Evolutionary conservation across 345 rosid species (phyloP).

Genomic region (Erysimum cheiranthoides): DNA sequence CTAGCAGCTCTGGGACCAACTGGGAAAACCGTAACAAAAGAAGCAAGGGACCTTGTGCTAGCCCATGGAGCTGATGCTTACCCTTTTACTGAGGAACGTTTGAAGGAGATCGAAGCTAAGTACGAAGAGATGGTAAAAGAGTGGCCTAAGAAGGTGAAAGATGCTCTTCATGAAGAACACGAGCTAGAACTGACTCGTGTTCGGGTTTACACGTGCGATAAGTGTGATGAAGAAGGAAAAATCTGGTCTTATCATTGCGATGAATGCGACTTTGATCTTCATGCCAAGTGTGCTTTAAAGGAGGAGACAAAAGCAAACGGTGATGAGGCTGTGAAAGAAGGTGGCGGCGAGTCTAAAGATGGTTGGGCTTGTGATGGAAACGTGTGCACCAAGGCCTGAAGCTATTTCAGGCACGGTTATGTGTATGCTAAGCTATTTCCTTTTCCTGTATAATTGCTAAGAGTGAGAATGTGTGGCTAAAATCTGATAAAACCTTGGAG

Average conservation of each 20-base stretch:
- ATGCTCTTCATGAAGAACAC: slow-evolving; percentile 67
- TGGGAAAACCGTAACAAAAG: slow-evolving; percentile 57
- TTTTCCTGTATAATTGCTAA: slow-evolving; percentile 3
- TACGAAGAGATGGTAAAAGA: slow-evolving; percentile 64
- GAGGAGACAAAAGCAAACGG: slow-evolving; percentile 14
- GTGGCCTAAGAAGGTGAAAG: slow-evolving; percentile 75
- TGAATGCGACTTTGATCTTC: slow-evolving; percentile 74
- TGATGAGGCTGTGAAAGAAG: slow-evolving; percentile 28
- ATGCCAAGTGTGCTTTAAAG: slow-evolving; percentile 60
- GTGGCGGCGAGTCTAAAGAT: slow-evolving; percentile 42
- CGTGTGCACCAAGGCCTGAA: slow-evolving; percentile 53
- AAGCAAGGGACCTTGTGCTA: slow-evolving; percentile 51
- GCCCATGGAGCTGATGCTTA: slow-evolving; percentile 64
- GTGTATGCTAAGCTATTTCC: slow-evolving; percentile 21
- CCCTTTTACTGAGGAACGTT: slow-evolving; percentile 66
- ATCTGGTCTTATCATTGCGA: slow-evolving; percentile 63
- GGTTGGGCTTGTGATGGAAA: slow-evolving; percentile 71
- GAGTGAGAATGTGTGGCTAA: slow-evolving; percentile 18
- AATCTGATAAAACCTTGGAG: slow-evolving; percentile 17
- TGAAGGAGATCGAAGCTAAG: slow-evolving; percentile 54
- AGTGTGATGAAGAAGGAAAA: slow-evolving; percentile 50
- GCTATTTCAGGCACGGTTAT: slow-evolving; percentile 24
- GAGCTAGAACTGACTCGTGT: slow-evolving; percentile 60
- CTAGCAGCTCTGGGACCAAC: slow-evolving; percentile 58
- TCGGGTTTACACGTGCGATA: slow-evolving; percentile 46